These are phyloP conservation scores for Rhizophagus clarus DNA, from an alignment of 192 early-diverging fungal genomes.

Conservation along the genomic window DNA sequence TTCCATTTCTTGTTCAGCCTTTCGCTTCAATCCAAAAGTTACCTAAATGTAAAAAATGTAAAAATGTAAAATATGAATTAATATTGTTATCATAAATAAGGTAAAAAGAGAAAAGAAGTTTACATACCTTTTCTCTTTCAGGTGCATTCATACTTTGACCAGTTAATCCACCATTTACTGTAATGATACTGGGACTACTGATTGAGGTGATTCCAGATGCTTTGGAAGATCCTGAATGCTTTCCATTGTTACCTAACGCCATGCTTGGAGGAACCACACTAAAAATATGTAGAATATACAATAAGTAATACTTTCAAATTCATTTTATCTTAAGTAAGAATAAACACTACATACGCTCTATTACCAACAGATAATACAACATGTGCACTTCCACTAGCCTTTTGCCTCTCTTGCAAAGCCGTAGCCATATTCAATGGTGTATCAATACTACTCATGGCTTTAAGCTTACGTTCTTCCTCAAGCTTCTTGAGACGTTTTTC, in stretches of 20 bases:
- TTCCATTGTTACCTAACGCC: slow-evolving; percentile 24
- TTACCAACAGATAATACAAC: slow-evolving; percentile 83
- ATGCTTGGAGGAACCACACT: slow-evolving; percentile 46
- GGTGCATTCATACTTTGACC: slow-evolving; percentile 48
- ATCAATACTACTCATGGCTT: slow-evolving; percentile 73
- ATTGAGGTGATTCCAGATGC: background rate
- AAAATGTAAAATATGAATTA: background rate
- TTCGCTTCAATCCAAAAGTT: slow-evolving; percentile 48
- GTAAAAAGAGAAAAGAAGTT: background rate
- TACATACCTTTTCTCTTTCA: slow-evolving; percentile 44
- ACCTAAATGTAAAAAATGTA: slow-evolving; percentile 29
- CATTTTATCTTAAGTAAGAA: no score
- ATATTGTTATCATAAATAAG: background rate
- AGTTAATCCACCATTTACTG: slow-evolving; percentile 38
- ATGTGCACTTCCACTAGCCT: slow-evolving; percentile 72
- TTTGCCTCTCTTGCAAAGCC: slow-evolving; percentile 71
- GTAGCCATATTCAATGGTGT: slow-evolving; percentile 77
- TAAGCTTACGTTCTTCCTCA: slow-evolving; percentile 76
- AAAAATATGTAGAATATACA: background rate
- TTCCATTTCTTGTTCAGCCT: slow-evolving; percentile 38
- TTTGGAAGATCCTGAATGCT: slow-evolving; percentile 20
- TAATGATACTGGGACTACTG: slow-evolving; percentile 35
- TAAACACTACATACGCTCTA: slow-evolving; percentile 47
- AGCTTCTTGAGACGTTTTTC: slow-evolving; percentile 85
- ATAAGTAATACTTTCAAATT: background rate